Conservation (phyloP, 257 asterid species). For the Solanum appendiculatum region DNA sequence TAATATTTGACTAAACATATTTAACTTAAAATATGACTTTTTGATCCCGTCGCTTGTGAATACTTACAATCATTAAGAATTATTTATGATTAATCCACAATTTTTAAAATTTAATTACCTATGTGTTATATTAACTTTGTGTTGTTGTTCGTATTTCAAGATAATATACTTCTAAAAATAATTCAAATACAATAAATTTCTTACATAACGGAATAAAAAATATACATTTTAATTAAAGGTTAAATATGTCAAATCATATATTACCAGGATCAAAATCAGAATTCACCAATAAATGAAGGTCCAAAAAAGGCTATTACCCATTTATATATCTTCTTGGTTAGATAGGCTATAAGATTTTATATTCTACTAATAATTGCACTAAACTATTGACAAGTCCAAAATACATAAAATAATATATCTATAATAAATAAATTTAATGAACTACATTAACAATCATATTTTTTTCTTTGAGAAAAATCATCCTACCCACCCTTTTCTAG, state of each 20-base stretch:
- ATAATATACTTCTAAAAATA: not conserved
- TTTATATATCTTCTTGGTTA: not conserved
- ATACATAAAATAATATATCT: not conserved
- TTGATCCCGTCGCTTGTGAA: not conserved
- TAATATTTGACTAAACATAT: not conserved
- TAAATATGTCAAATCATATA: not conserved
- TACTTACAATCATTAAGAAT: not conserved
- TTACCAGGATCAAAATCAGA: not conserved
- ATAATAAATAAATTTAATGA: not conserved
- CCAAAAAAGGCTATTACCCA: not conserved
- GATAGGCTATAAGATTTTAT: not conserved
- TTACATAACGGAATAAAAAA: not conserved
- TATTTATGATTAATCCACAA: not conserved
- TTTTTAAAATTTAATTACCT: not conserved
- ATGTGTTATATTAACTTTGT: not conserved
- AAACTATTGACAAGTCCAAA: not conserved
- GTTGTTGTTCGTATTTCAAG: not conserved
- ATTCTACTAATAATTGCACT: not conserved
- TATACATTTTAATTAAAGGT: not conserved
- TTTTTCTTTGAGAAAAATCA: slow-evolving; percentile 15
- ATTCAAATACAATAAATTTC: not conserved
- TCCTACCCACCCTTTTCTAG: slow-evolving; percentile 2
- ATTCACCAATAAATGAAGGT: not conserved
- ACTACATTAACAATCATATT: not conserved
- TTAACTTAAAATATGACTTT: not conserved